A percentile compares a stretch with the other conserved stretches of the same genome.
Evolutionary conservation across 192 early-diverging fungal species (phyloP).

Genomic region (Mortierella hygrophila): DNA sequence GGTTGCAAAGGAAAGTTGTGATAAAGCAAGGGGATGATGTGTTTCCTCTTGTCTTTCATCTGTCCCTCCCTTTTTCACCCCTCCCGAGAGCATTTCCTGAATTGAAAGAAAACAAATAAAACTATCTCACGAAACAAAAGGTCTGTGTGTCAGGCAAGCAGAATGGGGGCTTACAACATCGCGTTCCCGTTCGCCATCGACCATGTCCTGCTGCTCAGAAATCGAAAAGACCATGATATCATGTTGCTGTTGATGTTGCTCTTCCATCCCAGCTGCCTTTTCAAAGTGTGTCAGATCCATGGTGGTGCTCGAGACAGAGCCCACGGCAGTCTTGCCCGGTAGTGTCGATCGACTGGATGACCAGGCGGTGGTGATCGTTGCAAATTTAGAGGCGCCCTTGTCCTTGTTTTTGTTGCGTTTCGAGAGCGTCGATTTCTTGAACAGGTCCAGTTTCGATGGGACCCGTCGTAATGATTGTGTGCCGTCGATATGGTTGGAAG

Average conservation of each 20-base stretch:
- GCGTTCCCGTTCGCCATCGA: constrained; percentile 57
- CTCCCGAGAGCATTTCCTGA: neutral
- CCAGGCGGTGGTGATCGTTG: constrained; percentile 45
- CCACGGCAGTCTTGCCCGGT: constrained; percentile 9
- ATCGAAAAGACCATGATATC: constrained; percentile 39
- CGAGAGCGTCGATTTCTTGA: constrained; percentile 33
- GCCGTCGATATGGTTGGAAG: neutral
- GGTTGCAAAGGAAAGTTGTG: constrained; percentile 10
- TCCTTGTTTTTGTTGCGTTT: constrained; percentile 21
- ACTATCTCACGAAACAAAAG: neutral
- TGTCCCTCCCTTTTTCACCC: neutral
- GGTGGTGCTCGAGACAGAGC: constrained; percentile 40
- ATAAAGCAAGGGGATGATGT: constrained; percentile 7
- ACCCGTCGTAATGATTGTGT: constrained; percentile 25
- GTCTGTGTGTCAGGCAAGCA: neutral
- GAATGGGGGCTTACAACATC: constrained; percentile 50
- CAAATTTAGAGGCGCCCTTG: constrained; percentile 49
- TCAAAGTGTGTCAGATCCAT: constrained; percentile 39
- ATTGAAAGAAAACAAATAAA: neutral
- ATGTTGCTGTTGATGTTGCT: neutral
- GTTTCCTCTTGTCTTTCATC: neutral
- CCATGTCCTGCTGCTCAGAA: constrained; percentile 37
- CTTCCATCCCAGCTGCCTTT: neutral
- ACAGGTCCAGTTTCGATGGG: constrained; percentile 47
- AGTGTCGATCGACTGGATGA: constrained; percentile 29